These are phyloP conservation scores for Podila minutissima DNA, from an alignment of 192 early-diverging fungal genomes.

Conservation along the genomic window DNA sequence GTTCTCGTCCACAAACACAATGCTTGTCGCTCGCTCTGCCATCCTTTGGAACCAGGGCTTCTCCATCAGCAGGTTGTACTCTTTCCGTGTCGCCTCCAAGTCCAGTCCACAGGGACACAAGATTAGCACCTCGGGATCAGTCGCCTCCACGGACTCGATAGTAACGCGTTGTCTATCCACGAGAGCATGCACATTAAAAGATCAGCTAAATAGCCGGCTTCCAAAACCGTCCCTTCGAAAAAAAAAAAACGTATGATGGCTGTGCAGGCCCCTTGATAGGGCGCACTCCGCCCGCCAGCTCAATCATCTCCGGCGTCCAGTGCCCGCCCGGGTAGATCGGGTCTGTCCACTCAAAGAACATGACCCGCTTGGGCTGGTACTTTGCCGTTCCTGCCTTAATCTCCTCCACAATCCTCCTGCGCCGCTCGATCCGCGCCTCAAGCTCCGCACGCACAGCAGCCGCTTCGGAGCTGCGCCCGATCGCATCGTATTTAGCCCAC, in stretches of 20 bases:
- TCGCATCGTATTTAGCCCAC: no score
- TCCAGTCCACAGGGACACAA: constrained; percentile 62
- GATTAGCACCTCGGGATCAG: constrained; percentile 53
- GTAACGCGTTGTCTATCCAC: constrained; percentile 49
- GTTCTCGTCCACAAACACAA: constrained; percentile 63
- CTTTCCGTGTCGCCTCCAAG: constrained; percentile 52
- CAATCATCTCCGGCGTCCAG: constrained; percentile 64
- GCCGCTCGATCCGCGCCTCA: constrained; percentile 41
- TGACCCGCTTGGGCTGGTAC: constrained; percentile 46
- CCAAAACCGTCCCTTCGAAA: no score
- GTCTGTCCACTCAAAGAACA: constrained; percentile 63
- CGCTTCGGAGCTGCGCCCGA: constrained; percentile 40
- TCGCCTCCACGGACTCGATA: constrained; percentile 24
- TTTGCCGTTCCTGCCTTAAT: constrained; percentile 7
- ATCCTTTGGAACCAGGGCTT: constrained; percentile 52
- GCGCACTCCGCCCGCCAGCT: constrained; percentile 54
- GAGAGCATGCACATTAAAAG: no score
- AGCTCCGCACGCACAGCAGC: constrained; percentile 29
- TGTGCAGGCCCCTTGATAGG: constrained; percentile 53
- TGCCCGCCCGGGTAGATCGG: constrained; percentile 63
- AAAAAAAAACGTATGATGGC: constrained; percentile 46
- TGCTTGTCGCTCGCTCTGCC: constrained; percentile 25
- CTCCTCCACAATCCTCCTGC: constrained; percentile 23
- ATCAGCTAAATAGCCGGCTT: neutral
- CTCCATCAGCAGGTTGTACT: constrained; percentile 39